Evolutionary conservation across 352 stramenopile species (phyloP), one percentile per base, ranked within the genome.

Genomic region (Sclerospora graminicola): DNA sequence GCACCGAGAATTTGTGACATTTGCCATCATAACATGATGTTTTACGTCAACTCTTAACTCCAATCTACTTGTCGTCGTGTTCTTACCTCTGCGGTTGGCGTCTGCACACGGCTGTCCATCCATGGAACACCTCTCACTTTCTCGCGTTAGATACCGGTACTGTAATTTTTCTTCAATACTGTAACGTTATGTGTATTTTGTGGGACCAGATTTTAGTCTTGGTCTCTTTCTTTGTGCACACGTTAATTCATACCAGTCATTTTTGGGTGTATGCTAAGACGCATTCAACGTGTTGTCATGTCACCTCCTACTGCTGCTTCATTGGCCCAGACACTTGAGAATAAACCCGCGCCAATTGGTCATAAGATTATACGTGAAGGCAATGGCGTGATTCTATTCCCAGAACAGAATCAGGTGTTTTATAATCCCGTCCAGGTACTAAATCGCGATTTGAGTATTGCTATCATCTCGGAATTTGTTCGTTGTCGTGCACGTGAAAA

Each of bases 371-470:
- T 94, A 48, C 81, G 78, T 38, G 82, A 94, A 53, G 88, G 88
- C 46, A 75, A 87, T 52, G 84, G 81, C 46, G 89, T 93, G 39
- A 95, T 96, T 66, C 78, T 94, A 57, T 95, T 94, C 55, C 77
- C 79, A 4, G 74, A 88, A 55, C 68, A 85, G 48, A 94, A 92
- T 60, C 83, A 92, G 49, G 86, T 95, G 18, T 96, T 96, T 50
- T 95, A 95, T 67, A 96, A 95, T 66, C 87, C 89, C 48, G 85
- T 94, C 34, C 82, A 94, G 69, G 95, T 99, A 39, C 92, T 99
- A 48, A 99, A 99, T 75, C 91, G 97, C 37, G 97, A 99, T 71
- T 68, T 99, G 31, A 97, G 80, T 8, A 97, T 99, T 53, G 62
- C 97, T 14, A 95, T 99, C 63, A 98, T 99, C 63, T 93, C 88